Evolutionary conservation across 345 rosid species (phyloP).

Genomic region (Lagerstroemia speciosa): DNA sequence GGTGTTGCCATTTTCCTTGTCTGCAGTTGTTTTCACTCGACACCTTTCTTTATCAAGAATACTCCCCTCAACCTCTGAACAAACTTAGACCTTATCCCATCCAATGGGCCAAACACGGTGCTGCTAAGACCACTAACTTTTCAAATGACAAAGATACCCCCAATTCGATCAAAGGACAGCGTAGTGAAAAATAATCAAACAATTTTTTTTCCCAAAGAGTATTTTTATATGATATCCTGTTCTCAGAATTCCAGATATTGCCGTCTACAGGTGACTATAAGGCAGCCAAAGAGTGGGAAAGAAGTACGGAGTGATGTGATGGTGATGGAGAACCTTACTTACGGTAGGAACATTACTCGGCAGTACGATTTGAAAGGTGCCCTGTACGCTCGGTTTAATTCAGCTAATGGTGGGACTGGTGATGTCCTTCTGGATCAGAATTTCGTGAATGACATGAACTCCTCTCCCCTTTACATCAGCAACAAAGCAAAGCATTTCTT

Average conservation of each 20-base stretch:
- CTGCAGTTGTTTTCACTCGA: not conserved
- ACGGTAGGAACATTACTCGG: conserved; percentile 59
- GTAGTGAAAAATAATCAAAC: too few relatives aligned
- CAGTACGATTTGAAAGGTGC: conserved; percentile 97
- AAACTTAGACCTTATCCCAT: too few relatives aligned
- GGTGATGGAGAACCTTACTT: conserved; percentile 97
- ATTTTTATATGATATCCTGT: not conserved
- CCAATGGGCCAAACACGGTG: too few relatives aligned
- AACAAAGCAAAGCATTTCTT: conserved; percentile 59
- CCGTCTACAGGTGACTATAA: conserved; percentile 55
- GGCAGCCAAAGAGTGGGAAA: conserved; percentile 70
- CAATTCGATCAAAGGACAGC: too few relatives aligned
- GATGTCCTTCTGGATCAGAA: conserved; percentile 93
- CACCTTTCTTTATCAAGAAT: not conserved
- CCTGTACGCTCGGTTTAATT: conserved; percentile 56
- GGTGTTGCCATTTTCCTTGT: conserved; percentile 28
- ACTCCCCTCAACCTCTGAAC: too few relatives aligned
- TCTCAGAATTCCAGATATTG: not conserved
- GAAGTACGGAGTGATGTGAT: conserved; percentile 78
- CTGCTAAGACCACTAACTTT: too few relatives aligned
- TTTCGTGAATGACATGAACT: conserved; percentile 87
- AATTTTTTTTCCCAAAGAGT: not conserved
- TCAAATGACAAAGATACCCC: too few relatives aligned
- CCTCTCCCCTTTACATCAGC: conserved; percentile 82
- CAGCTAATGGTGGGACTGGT: conserved; percentile 44